Percentiles rank a stretch among this genome's conserved stretches.
phyloP scores from a whole-genome alignment of 176 grass and related monocot species.

The Pontederia paniculata region DNA sequence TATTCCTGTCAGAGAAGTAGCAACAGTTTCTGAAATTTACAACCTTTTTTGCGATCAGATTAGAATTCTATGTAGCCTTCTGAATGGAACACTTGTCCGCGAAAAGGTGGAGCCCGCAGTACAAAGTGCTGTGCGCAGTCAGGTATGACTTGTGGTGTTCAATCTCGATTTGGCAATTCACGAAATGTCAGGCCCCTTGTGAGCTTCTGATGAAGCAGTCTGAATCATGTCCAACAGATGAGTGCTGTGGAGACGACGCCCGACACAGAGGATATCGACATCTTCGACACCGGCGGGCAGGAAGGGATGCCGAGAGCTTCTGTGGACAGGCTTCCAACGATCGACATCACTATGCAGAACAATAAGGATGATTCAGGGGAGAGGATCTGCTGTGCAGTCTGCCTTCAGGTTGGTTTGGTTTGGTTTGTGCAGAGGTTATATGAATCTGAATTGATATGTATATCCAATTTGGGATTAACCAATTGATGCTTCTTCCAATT shows the following conservation, averaged over 20 bases:
- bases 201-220: slow-evolving; percentile 44
- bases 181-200: slow-evolving; percentile 33
- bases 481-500: not conserved
- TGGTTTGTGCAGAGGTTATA: too few relatives aligned
- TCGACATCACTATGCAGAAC: slow-evolving; percentile 26
- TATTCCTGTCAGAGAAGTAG: slow-evolving; percentile 24
- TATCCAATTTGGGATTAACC: not conserved
- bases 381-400: slow-evolving; percentile 65
- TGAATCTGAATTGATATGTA: not conserved
- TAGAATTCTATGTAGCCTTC: slow-evolving; percentile 1
- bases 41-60: slow-evolving; percentile 15
- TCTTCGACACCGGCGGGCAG: slow-evolving; percentile 36
- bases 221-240: slow-evolving; percentile 12
- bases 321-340: slow-evolving; percentile 41
- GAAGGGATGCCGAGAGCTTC: slow-evolving; percentile 33
- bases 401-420: too few relatives aligned
- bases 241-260: not conserved
- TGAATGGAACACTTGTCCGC: slow-evolving; percentile 9
- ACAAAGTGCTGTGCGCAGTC: slow-evolving; percentile 6
- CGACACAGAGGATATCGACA: slow-evolving; percentile 20
- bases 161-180: not conserved
- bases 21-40: not conserved
- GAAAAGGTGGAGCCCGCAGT: slow-evolving; percentile 7
- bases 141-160: not conserved
- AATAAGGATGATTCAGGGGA: slow-evolving; percentile 39